Evolutionary conservation across 179 eudicot species (phyloP).

Genomic region (Camellia oleifera): DNA sequence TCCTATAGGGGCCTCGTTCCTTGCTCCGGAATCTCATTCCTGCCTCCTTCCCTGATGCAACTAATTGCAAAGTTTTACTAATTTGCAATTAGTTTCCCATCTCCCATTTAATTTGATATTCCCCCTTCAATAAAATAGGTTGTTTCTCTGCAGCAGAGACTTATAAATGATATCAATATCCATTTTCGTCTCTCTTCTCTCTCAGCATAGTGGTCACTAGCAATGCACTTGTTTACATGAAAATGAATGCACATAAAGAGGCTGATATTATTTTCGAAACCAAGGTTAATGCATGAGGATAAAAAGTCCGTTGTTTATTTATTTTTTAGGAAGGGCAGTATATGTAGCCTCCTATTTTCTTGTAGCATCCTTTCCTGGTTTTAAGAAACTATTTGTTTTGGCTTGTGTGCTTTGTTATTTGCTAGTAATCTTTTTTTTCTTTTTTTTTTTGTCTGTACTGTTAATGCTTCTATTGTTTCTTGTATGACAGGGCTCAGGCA

Average conservation of each 20-base stretch:
- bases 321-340: not conserved
- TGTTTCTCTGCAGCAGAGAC: not conserved
- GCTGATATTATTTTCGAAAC: not conserved
- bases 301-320: not conserved
- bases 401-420: not conserved
- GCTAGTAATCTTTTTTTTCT: not conserved
- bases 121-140: not conserved
- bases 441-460: not conserved
- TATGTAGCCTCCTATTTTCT: not conserved
- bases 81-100: too few species aligned
- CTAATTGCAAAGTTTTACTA: too few species aligned
- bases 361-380: not conserved
- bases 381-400: not conserved
- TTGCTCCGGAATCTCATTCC: too few species aligned
- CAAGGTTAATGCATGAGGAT: not conserved
- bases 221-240: not conserved
- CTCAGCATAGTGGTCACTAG: not conserved
- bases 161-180: not conserved
- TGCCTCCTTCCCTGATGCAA: too few species aligned
- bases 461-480: conserved; percentile 7
- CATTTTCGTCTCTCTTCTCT: not conserved
- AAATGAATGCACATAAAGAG: not conserved
- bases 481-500: conserved; percentile 56
- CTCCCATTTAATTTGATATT: too few species aligned
- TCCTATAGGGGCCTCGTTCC: too few species aligned